phyloP scores from a whole-genome alignment of 2,329 filamentous ascomycete genomes.

The Fusarium agapanthi region DNA sequence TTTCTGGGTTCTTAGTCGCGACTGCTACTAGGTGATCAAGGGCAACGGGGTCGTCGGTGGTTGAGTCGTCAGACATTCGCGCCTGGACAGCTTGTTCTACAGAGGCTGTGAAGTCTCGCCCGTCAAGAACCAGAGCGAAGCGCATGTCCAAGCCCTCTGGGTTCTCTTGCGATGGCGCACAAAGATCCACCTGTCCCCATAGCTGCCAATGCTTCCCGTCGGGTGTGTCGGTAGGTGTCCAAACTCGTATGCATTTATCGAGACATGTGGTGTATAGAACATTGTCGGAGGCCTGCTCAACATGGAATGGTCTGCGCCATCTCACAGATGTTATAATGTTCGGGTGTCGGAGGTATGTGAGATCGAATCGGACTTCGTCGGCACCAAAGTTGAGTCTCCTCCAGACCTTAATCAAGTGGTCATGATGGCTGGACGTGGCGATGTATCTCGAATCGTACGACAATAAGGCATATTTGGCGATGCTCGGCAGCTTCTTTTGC shows the following conservation, averaged over 20 bases:
- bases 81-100: slow-evolving; percentile 78
- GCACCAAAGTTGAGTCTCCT: slow-evolving; percentile 83
- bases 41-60: slow-evolving; percentile 71
- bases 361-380: slow-evolving; percentile 86
- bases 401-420: slow-evolving; percentile 93
- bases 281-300: slow-evolving; percentile 83
- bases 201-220: slow-evolving; percentile 77
- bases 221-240: slow-evolving; percentile 79
- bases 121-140: slow-evolving; percentile 80
- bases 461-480: slow-evolving; percentile 77
- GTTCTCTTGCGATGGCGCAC: slow-evolving; percentile 69
- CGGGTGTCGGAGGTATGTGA: slow-evolving; percentile 89
- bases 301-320: slow-evolving; percentile 83
- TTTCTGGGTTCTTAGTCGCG: slow-evolving; percentile 84
- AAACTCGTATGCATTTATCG: slow-evolving; percentile 83
- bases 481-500: slow-evolving; percentile 77
- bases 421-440: slow-evolving; percentile 79
- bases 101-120: slow-evolving; percentile 79
- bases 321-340: slow-evolving; percentile 80
- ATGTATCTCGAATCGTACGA: slow-evolving; percentile 90
- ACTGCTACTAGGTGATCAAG: slow-evolving; percentile 87
- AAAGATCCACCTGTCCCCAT: slow-evolving; percentile 83
- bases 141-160: slow-evolving; percentile 34
- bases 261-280: slow-evolving; percentile 89
- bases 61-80: slow-evolving; percentile 61